Evolutionary conservation across 345 rosid species (phyloP).

Genomic region (Brassica napus): Da-Ae NC_063447.1:38467501-38468000

Average conservation of each 20-base stretch:
- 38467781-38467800: not conserved
- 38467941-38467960: slow-evolving; percentile 76
- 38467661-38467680: slow-evolving; percentile 13
- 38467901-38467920: slow-evolving; percentile 92
- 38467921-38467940: slow-evolving; percentile 96
- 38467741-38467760: slow-evolving; percentile 40
- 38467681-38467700: not conserved
- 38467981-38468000: slow-evolving; percentile 68
- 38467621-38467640: not conserved
- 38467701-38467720: slow-evolving; percentile 8
- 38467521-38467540: slow-evolving; percentile 71
- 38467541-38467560: slow-evolving; percentile 86
- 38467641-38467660: not conserved
- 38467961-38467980: slow-evolving; percentile 63
- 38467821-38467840: not conserved
- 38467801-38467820: not conserved
- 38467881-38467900: slow-evolving; percentile 90
- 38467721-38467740: slow-evolving; percentile 8
- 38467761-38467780: slow-evolving; percentile 14
- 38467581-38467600: not conserved
- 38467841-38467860: slow-evolving; percentile 73
- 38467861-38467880: slow-evolving; percentile 81
- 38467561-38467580: slow-evolving; percentile 61
- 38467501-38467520: slow-evolving; percentile 21
- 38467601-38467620: not conserved